Evolutionary conservation across 306 rosid genomes (phyloP), one percentile per base, ranked within the genome.

Genomic region (Castanea crenata): DNA sequence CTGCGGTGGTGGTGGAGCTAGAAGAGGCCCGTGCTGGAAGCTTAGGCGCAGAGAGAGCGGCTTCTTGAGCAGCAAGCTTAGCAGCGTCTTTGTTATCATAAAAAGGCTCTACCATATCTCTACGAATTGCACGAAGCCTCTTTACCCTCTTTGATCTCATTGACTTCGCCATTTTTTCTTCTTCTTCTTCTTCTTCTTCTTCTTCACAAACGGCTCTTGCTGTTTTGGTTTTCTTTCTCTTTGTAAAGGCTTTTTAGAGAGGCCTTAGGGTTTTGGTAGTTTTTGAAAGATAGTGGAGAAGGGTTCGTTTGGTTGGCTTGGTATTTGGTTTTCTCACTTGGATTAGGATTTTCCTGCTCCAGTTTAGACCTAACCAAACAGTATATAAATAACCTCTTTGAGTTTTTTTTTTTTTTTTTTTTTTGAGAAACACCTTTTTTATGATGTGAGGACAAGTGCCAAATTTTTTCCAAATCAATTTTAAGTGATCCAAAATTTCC

Each of bases 31-130:
- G 80, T 32, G 88, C 96, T 2, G 81, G 84, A 3, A 95, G 90
- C 94, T 93, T 95, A 61, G 99, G 98, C 46, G 98, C 98, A 9
- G 91, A 93, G 76, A 95, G 96, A 76, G 99, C 97, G 68, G 98
- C 98, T 80, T 91, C 92, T 67, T 84, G 94, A 16, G 90, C 97
- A 7, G 99, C 97, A 4, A 91, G 86, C 89, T 93, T 96, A 12
- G 99, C 99, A 3, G 77, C 88, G 51, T 93, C 99, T 86, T 96
- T 96, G 84, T 85, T 87, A 1, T 96, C 98, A 82, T 96, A 96
- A 21, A 62, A 71, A 27, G 99, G 98, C 76, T 91, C 94, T 1
- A 93, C 91, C 32, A 96, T 89, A 82, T 96, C 98, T 76, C 99
- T 90, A 4, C 98, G 76, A 64, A 96, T 89, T 29, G 99, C 98